A percentile compares a stretch with the other conserved stretches of the same genome.
These are phyloP conservation scores for Carex parvula DNA, from an alignment of 176 grass and related monocot genomes.

Conservation along the genomic window DNA sequence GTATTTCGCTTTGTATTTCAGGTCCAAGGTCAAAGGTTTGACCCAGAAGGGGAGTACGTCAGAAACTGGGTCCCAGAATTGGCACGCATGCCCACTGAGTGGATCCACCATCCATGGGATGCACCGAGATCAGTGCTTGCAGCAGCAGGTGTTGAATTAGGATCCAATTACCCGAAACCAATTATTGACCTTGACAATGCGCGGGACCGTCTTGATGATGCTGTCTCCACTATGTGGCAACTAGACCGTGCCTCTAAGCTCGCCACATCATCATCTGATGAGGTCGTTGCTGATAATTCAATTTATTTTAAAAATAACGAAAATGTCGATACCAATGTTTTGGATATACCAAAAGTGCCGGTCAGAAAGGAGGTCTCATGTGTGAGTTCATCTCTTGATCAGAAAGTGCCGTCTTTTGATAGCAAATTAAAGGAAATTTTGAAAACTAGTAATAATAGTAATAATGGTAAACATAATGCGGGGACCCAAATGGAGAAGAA, in stretches of 20 bases:
- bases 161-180: constrained; percentile 79
- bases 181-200: constrained; percentile 63
- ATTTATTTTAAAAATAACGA: constrained; percentile 40
- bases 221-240: constrained; percentile 81
- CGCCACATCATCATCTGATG: constrained; percentile 35
- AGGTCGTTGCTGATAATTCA: constrained; percentile 86
- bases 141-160: constrained; percentile 82
- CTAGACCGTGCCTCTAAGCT: constrained; percentile 67
- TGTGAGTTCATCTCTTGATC: constrained; percentile 32
- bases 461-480: constrained; percentile 23
- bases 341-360: constrained; percentile 71
- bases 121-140: constrained; percentile 62
- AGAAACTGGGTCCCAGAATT: constrained; percentile 96
- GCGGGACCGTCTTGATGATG: constrained; percentile 65
- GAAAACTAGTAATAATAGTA: constrained; percentile 1
- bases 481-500: neutral
- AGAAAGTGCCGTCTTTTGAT: constrained; percentile 37
- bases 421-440: neutral
- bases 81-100: constrained; percentile 78
- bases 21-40: constrained; percentile 82
- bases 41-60: constrained; percentile 82
- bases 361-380: constrained; percentile 47
- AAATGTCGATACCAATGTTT: constrained; percentile 17
- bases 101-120: constrained; percentile 94
- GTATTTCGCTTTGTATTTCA: constrained; percentile 31